These are phyloP conservation scores for Eucalyptus cladocalyx DNA, from an alignment of 345 rosid genomes.

Conservation along the genomic window DNA sequence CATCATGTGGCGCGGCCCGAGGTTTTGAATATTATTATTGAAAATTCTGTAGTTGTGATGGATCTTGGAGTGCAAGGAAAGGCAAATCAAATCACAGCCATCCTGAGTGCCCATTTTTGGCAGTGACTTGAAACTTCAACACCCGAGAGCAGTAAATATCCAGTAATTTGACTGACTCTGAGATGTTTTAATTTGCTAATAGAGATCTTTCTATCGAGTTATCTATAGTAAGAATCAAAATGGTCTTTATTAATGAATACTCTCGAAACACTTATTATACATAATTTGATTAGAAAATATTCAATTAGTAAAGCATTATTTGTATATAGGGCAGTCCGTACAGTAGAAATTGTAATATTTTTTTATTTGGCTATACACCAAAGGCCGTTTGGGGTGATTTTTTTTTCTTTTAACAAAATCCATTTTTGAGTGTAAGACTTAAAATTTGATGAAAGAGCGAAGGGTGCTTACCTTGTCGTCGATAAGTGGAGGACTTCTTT, in stretches of 20 bases:
- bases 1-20: neutral
- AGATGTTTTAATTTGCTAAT: neutral
- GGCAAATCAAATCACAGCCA: neutral
- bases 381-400: neutral
- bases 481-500: neutral
- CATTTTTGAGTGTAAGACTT: neutral
- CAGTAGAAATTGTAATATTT: neutral
- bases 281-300: neutral
- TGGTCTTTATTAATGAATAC: fast-evolving
- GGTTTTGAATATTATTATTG: neutral
- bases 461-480: neutral
- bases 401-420: neutral
- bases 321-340: neutral
- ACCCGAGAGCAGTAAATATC: neutral
- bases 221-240: neutral
- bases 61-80: neutral
- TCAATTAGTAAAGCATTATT: neutral
- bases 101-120: neutral
- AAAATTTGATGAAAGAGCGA: neutral
- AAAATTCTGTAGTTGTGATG: neutral
- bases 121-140: neutral
- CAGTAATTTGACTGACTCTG: neutral
- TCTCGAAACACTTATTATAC: fast-evolving
- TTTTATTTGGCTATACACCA: neutral
- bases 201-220: neutral